Evolutionary conservation across 2,329 filamentous ascomycete genomes (phyloP).

Genomic region (Botrytis hyacinthi): DNA sequence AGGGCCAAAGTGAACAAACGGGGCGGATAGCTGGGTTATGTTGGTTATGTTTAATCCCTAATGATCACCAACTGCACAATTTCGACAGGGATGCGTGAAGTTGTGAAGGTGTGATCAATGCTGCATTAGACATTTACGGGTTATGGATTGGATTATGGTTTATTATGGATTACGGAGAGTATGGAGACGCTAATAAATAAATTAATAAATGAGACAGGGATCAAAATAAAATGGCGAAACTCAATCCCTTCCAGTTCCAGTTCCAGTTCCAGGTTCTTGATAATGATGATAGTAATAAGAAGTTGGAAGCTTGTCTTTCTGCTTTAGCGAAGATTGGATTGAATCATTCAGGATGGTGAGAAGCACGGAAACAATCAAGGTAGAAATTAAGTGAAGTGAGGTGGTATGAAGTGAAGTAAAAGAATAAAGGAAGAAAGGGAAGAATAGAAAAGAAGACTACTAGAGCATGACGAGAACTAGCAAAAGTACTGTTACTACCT

Average conservation of each 20-base stretch:
- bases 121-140: constrained; percentile 1
- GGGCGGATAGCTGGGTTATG: constrained; percentile 16
- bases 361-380: background rate
- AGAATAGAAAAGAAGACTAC: background rate
- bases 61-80: background rate
- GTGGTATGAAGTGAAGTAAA: background rate
- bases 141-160: background rate
- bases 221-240: background rate
- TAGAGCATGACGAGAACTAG: background rate
- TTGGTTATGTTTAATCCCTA: background rate
- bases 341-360: too few species aligned
- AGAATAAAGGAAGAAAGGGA: background rate
- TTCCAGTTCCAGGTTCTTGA: too few species aligned
- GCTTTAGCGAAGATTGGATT: background rate
- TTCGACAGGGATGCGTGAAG: background rate
- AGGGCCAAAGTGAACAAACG: constrained; percentile 14
- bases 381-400: background rate
- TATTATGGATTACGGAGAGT: background rate
- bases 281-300: too few species aligned
- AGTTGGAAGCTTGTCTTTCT: background rate
- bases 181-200: constrained; percentile 5
- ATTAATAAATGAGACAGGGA: background rate
- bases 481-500: background rate
- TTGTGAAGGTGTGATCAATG: constrained; percentile 13
- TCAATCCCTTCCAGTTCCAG: background rate